Base-by-base conservation (phyloP, 208 protist genomes). In the Leishmania braziliensis region DNA sequence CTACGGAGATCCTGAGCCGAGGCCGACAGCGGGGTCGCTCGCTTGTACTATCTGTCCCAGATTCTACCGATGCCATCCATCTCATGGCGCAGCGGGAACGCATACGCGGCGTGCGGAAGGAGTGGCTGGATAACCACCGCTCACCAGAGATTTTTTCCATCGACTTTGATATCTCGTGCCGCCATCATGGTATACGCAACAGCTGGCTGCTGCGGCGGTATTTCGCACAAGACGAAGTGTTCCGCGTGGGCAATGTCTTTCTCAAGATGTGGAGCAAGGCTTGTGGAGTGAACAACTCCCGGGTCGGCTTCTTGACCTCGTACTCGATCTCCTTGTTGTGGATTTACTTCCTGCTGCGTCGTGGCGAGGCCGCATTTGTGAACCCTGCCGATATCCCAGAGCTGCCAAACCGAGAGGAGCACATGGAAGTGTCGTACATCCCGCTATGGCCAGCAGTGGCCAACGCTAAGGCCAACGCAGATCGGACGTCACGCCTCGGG, bases 211-310 rank as follows among this genome's bases (percentile, higher is more conserved):
- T 97, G 75, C 92, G 92, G 4, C 53, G 66, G 16, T 97, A 97
- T 81, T 58, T 96, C 33, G 69, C 46, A 18, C 91, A 95, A 78
- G 33, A 78, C 50, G 78, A 79, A n/a, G 82, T 89, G 20, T 89
- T 90, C 50, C 92, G 94, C 48, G 69, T 88, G n/a, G 92, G 94
- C 51, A 86, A 85, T 68, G 78, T 92, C 6, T 93, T 97, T 71
- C 71, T 96, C 23, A 97, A 97, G 81, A 81, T 73, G 60, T 98
- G 95, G 93, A 95, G 90, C 80, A 97, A 98, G 79, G 36, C 79
- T 46, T 82, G 81, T 50, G 91, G 92, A 0, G 83, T 98, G 26
- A 96, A 96, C 86, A 93, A 97, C 87, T 89, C 92, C 16, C 68
- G 85, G 8, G 50, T 79, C 29, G 95, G 95, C 58, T 97, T 88